A percentile compares a stretch with the other conserved stretches of the same genome.
Evolutionary conservation across 2,329 filamentous ascomycete genomes (phyloP).

Genomic region (Diaporthe sp.): DNA sequence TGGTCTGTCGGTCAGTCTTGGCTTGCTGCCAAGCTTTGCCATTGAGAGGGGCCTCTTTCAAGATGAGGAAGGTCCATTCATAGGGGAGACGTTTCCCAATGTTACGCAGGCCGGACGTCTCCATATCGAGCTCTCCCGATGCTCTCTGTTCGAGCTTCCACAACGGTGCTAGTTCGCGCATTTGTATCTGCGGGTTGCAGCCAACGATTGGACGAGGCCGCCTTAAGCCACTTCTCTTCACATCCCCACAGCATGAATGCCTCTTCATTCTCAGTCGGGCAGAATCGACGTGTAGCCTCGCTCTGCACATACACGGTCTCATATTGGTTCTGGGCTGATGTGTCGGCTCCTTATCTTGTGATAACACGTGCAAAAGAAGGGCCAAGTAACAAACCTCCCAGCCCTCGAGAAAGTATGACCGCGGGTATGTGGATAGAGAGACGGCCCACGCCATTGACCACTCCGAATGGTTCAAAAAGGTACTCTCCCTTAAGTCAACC

Average conservation of each 20-base stretch:
- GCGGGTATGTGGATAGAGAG: neutral
- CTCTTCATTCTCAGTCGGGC: neutral
- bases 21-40: slow-evolving; percentile 15
- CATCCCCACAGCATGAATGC: neutral
- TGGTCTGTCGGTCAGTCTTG: slow-evolving; percentile 1
- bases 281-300: neutral
- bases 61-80: slow-evolving; percentile 20
- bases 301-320: neutral
- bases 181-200: neutral
- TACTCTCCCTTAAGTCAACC: neutral
- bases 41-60: slow-evolving; percentile 4
- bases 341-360: neutral
- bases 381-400: neutral
- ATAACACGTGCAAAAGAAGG: neutral
- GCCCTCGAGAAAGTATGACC: neutral
- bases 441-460: neutral
- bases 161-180: slow-evolving; percentile 1
- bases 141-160: slow-evolving; percentile 5
- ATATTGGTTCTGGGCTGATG: neutral
- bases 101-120: slow-evolving; percentile 3
- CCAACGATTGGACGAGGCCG: neutral
- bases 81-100: neutral
- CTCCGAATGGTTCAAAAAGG: neutral
- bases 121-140: neutral
- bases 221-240: neutral